Percentiles rank a stretch among this genome's conserved stretches.
Conservation (phyloP, 768 basidiomycete genomes). For the Mycena pura region DNA sequence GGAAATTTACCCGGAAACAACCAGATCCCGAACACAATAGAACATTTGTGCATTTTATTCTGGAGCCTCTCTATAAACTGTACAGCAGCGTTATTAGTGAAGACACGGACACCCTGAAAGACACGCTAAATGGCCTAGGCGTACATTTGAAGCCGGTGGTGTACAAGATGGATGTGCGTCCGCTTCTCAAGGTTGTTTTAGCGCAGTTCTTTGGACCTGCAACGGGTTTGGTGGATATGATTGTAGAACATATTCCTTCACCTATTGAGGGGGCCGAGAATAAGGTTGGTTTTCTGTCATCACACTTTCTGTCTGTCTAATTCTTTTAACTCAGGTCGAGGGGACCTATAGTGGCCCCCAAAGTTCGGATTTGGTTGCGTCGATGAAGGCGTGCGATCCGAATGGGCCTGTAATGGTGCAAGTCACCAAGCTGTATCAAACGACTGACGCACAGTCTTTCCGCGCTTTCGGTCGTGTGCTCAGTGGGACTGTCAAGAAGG, state of each 20-base stretch:
- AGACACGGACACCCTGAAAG: slow-evolving; percentile 86
- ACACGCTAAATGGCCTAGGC: slow-evolving; percentile 76
- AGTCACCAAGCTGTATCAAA: slow-evolving; percentile 93
- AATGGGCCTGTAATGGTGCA: slow-evolving; percentile 93
- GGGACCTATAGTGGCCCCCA: slow-evolving; percentile 90
- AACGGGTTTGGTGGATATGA: slow-evolving; percentile 91
- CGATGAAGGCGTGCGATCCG: slow-evolving; percentile 85
- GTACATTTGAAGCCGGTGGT: slow-evolving; percentile 90
- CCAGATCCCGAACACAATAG: slow-evolving; percentile 80
- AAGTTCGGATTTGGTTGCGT: slow-evolving; percentile 74
- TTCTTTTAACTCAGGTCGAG: slow-evolving; percentile 59
- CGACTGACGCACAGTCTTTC: slow-evolving; percentile 96
- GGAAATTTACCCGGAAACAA: slow-evolving; percentile 90
- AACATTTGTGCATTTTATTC: slow-evolving; percentile 93
- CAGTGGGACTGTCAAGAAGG: slow-evolving; percentile 87
- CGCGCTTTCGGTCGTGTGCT: slow-evolving; percentile 94
- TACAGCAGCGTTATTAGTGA: slow-evolving; percentile 95
- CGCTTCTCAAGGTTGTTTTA: slow-evolving; percentile 89
- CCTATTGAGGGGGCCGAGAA: slow-evolving; percentile 61
- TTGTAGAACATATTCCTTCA: slow-evolving; percentile 90
- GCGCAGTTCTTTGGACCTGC: slow-evolving; percentile 96
- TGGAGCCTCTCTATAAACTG: slow-evolving; percentile 96
- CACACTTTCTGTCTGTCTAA: slow-evolving; percentile 1
- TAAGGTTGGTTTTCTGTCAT: slow-evolving; percentile 56
- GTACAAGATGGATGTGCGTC: slow-evolving; percentile 99